Evolutionary conservation across 352 stramenopile genomes (phyloP).

Genomic region (Phytophthora cryptogea): DNA sequence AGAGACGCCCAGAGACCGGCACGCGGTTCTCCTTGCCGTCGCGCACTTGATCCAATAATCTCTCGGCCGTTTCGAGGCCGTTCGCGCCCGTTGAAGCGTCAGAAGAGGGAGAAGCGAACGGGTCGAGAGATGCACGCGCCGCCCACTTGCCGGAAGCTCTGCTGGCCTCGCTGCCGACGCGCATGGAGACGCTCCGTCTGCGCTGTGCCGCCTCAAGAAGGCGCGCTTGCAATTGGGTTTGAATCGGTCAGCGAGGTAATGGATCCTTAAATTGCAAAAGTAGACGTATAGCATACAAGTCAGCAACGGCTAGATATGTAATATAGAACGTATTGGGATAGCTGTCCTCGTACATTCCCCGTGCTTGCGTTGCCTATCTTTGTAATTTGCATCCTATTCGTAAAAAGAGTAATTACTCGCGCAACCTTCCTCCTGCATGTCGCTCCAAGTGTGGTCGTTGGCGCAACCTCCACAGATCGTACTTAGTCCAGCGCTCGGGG

Average conservation of each 20-base stretch:
- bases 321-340: no score
- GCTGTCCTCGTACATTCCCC: no score
- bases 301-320: neutral
- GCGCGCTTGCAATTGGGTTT: conserved; percentile 26
- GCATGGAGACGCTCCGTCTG: conserved; percentile 23
- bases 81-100: conserved; percentile 3
- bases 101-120: conserved; percentile 17
- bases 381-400: neutral
- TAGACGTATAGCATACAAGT: conserved; percentile 1
- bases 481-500: conserved; percentile 14
- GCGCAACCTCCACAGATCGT: conserved; percentile 11
- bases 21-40: conserved; percentile 39
- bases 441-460: neutral
- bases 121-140: conserved; percentile 27
- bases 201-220: neutral
- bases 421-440: neutral
- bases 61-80: conserved; percentile 15
- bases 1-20: conserved; percentile 8
- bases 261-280: neutral
- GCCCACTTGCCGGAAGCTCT: conserved; percentile 31
- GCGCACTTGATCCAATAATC: conserved; percentile 7
- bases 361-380: no score
- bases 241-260: neutral
- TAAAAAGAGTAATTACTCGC: conserved; percentile 32
- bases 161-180: conserved; percentile 13